A percentile compares a stretch with the other conserved stretches of the same genome.
These are phyloP conservation scores for Phytophthora constricta DNA, from an alignment of 352 stramenopile genomes.

Conservation along the genomic window DNA sequence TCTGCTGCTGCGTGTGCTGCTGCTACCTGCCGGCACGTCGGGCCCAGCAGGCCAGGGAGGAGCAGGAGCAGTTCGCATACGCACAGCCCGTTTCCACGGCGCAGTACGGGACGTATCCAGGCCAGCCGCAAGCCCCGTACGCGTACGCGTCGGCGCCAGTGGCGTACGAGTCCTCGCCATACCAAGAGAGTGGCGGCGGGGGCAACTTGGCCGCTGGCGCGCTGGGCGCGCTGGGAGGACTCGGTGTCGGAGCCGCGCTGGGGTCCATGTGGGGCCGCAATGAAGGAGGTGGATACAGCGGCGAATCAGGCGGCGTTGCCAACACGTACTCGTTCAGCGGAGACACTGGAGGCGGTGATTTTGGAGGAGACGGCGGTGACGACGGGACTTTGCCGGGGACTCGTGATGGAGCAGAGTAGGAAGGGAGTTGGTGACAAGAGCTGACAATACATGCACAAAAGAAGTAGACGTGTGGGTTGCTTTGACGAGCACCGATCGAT, in stretches of 20 bases:
- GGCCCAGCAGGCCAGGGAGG: constrained; percentile 34
- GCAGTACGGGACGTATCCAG: constrained; percentile 52
- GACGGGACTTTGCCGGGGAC: constrained; percentile 55
- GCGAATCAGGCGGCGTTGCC: constrained; percentile 42
- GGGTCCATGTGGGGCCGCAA: constrained; percentile 51
- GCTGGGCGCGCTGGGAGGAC: constrained; percentile 51
- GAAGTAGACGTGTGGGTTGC: no score
- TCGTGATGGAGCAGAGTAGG: constrained; percentile 35
- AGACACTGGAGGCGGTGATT: constrained; percentile 53
- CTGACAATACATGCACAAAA: no score
- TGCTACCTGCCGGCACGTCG: constrained; percentile 47
- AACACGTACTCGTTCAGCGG: constrained; percentile 63
- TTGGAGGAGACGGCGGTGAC: constrained; percentile 38
- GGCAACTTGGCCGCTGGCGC: constrained; percentile 48
- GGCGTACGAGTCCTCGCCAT: constrained; percentile 30
- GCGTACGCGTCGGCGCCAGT: constrained; percentile 59
- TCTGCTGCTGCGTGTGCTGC: constrained; percentile 65
- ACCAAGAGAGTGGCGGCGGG: constrained; percentile 20
- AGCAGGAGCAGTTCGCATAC: constrained; percentile 43
- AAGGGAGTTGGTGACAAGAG: not conserved
- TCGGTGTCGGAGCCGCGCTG: constrained; percentile 56
- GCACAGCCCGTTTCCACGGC: constrained; percentile 38
- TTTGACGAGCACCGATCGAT: no score
- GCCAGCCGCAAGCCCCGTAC: constrained; percentile 44
- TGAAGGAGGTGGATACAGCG: constrained; percentile 40